Conservation (phyloP, 1,284 basidiomycete species). For the Sporisorium reilianum region DNA sequence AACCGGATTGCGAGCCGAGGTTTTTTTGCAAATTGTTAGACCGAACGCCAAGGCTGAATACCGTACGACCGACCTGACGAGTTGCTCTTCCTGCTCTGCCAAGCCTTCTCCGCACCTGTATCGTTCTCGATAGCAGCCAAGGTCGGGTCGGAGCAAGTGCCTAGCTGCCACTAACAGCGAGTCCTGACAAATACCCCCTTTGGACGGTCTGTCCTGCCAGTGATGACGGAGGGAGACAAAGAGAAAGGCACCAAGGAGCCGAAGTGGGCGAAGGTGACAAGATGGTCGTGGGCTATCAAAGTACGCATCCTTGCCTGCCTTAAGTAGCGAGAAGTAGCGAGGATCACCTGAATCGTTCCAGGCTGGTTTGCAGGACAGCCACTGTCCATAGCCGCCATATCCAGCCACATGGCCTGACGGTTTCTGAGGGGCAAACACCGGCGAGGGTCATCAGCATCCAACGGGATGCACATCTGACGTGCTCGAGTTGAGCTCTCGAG, state of each 20-base stretch:
- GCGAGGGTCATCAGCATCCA: slow-evolving; percentile 1
- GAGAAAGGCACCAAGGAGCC: background rate
- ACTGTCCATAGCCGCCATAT: background rate
- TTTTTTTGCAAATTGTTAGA: too few relatives aligned
- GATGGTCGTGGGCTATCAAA: background rate
- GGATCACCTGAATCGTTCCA: too few relatives aligned
- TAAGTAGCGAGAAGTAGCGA: too few relatives aligned
- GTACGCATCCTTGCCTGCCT: background rate
- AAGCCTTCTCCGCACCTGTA: background rate
- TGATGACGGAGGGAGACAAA: background rate
- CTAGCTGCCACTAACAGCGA: background rate
- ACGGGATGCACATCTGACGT: slow-evolving; percentile 12
- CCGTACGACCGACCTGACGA: too few relatives aligned
- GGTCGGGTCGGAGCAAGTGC: too few relatives aligned
- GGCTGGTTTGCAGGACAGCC: too few relatives aligned
- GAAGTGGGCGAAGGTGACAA: background rate
- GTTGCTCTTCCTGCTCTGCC: background rate
- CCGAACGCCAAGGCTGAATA: too few relatives aligned
- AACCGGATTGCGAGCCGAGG: background rate
- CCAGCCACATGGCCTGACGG: background rate
- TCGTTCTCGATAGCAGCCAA: background rate
- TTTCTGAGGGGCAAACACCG: background rate
- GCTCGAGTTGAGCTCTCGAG: slow-evolving; percentile 22
- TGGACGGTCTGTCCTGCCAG: background rate
- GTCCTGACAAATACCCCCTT: background rate